phyloP scores from a whole-genome alignment of 306 rosid species.

The Quercus ilex region DNA sequence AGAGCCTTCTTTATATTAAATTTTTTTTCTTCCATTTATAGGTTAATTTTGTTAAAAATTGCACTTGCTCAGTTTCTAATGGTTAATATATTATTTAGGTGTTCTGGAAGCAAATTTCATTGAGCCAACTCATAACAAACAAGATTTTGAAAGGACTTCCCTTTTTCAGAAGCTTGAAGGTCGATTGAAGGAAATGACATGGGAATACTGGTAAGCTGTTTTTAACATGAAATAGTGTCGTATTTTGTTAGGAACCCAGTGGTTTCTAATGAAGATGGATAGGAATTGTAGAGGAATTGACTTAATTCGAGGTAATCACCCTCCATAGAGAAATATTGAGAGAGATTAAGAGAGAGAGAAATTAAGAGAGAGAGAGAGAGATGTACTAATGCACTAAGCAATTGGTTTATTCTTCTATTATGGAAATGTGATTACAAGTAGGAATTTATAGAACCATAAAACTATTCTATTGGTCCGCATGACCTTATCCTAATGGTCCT shows the following conservation, averaged over 20 bases:
- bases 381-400: too few species aligned
- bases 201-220: slow-evolving; percentile 79
- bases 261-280: too few species aligned
- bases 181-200: slow-evolving; percentile 83
- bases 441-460: too few species aligned
- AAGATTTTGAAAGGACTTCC: slow-evolving; percentile 91
- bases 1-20: neutral
- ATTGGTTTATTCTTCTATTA: too few species aligned
- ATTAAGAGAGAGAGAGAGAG: too few species aligned
- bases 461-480: too few species aligned
- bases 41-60: neutral
- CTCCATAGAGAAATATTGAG: too few species aligned
- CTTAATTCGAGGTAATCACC: too few species aligned
- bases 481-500: too few species aligned
- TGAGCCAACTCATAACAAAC: slow-evolving; percentile 90
- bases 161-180: slow-evolving; percentile 82
- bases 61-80: slow-evolving; percentile 12
- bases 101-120: slow-evolving; percentile 82
- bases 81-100: slow-evolving; percentile 43
- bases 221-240: neutral
- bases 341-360: too few species aligned
- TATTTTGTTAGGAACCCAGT: neutral
- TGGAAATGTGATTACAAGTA: too few species aligned
- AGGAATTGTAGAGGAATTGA: too few species aligned
- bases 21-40: slow-evolving; percentile 8